Evolutionary conservation across 192 early-diverging fungal species (phyloP), one percentile per base, ranked within the genome.

Genomic region (Phlyctochytrium arcticum): DNA sequence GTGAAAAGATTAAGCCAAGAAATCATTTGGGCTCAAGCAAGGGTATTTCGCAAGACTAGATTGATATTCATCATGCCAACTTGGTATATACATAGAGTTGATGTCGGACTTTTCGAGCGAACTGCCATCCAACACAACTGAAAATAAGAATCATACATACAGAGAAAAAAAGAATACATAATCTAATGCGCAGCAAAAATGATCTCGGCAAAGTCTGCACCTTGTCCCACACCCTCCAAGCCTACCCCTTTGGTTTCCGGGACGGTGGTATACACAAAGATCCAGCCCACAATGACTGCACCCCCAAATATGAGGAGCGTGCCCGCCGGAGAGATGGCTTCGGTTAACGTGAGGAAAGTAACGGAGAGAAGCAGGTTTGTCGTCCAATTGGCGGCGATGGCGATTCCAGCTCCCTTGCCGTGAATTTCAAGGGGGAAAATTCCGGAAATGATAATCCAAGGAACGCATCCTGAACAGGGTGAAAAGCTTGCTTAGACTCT

Each of bases 381-480:
- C 36, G 26, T 26, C 56, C 56, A 57, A 36, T 57, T 57, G 4
- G 56, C 56, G 4, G 56, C 56, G 36, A 57, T 57, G 17, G 31
- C 35, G 5, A 57, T 17, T 4, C 56, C 56, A 17, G 56, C 56
- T 17, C 56, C 56, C 56, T 57, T 57, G 33, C 56, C 56, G 31
- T 33, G 56, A 21, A 57, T 57, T 37, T 57, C 56, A n/a, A 57
- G 36, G n/a, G 56, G 56, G 35, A 57, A 57, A 17, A 57, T 39
- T 33, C 36, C 56, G 8, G 56, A 57, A 2, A 57, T 31, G 32
- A 57, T n/a, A n/a, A 57, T 17, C 56, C 56, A 57, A 12, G 56
- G 56, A 3, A 57, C 56, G 56, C 56, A 57, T 5, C 56, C 56
- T 53, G 50, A 53, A 53, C 10, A 53, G 15, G 12, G 21, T 2